Base-by-base conservation (phyloP, 306 rosid genomes). In the Cucurbita pepo region DNA sequence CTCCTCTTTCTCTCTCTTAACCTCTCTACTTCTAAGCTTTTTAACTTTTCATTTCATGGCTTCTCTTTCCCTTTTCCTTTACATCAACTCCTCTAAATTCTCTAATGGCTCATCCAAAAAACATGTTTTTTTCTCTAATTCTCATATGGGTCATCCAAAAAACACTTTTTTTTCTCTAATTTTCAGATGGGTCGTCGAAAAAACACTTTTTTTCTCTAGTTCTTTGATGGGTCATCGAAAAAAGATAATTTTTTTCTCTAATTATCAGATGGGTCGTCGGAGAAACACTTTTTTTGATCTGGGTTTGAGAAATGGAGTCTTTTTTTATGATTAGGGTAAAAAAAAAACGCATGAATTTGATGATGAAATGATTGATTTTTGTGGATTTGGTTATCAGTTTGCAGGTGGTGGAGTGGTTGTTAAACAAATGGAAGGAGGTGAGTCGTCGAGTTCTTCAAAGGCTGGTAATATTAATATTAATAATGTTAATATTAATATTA, bases 371-470 rank as follows among this genome's bases (percentile, higher is more conserved):
- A 7, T 41, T 41, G 45, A 14, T 15, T 34, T 36, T 5, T 64
- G 52, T 38, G 52, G 18, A 11, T 65, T 65, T 65, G 53, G 54
- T 11, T 21, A 43, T 19, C 72, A 66, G 72, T 43, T 63, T 73
- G 61, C 58, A 73, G 70, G 78, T 41, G 60, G 59, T 65, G 81
- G 81, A 78, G 71, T 65, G 52, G 81, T 56, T 72, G 81, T 78
- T 63, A 73, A 78, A 66, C 48, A 77, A 16, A 57, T 79, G 90
- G 90, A 88, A 71, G 56, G 56, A 5, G 37, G 38, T 5, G 25
- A 16, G 14, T 61, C 56, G 7, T 21, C 56, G 22, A 22, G 43
- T 21, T 21, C 73, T 12, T 80, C 89, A 80, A 83, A 66, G 60
- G 71, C 81, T 16, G n/a, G 6, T 25, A 22, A 12, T 4, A 21